Percentiles rank a stretch among this genome's conserved stretches.
Evolutionary conservation across 164 flowering plant genomes (phyloP).

Genomic region (Kalanchoe fedtschenkoi): DNA sequence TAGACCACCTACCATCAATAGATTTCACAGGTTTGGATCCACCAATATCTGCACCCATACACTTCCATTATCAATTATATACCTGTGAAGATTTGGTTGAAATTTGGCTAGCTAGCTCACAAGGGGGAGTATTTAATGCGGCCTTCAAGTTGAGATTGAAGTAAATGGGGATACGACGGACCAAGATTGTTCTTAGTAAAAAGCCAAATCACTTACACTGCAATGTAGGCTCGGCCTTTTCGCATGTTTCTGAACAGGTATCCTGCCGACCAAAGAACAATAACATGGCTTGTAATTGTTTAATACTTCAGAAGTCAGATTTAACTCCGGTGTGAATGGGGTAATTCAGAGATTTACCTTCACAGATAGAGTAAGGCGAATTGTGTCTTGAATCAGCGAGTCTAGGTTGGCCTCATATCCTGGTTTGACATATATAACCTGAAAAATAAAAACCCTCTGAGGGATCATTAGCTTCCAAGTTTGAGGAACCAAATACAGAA

Average conservation of each 20-base stretch:
- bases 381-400: slow-evolving; percentile 59
- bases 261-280: slow-evolving; percentile 40
- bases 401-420: slow-evolving; percentile 74
- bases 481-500: not conserved
- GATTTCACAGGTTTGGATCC: slow-evolving; percentile 19
- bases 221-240: slow-evolving; percentile 38
- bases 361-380: slow-evolving; percentile 49
- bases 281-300: not conserved
- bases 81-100: no score
- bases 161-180: no score
- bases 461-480: no score
- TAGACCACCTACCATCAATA: slow-evolving; percentile 39
- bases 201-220: slow-evolving; percentile 44
- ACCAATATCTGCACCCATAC: slow-evolving; percentile 32
- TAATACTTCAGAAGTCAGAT: not conserved
- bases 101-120: no score
- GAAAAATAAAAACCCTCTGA: no score
- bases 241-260: slow-evolving; percentile 69
- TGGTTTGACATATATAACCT: slow-evolving; percentile 82
- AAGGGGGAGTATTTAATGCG: no score
- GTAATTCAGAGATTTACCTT: no score
- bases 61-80: not conserved
- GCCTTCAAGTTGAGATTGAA: not conserved
- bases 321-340: no score
- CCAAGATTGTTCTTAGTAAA: not conserved